phyloP scores from a whole-genome alignment of 495 filamentous ascomycete species.

The Xylaria telfairii region DNA sequence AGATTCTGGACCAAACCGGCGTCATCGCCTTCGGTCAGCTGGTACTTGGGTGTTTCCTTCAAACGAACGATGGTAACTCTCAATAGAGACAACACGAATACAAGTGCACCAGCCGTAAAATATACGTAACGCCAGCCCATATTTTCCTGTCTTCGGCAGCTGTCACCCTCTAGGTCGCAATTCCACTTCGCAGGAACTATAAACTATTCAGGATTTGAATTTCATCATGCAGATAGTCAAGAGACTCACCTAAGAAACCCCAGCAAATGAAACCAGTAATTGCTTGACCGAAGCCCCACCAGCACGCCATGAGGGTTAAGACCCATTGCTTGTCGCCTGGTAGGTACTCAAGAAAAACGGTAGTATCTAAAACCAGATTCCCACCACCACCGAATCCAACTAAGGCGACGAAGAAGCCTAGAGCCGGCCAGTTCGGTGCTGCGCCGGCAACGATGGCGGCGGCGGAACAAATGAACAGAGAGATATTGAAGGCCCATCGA shows the following conservation, averaged over 20 bases:
- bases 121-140: constrained; percentile 86
- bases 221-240: neutral
- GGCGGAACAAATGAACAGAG: constrained; percentile 68
- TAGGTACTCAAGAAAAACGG: constrained; percentile 81
- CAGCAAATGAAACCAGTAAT: constrained; percentile 77
- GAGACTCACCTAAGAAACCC: constrained; percentile 70
- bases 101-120: constrained; percentile 67
- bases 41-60: constrained; percentile 75
- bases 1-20: constrained; percentile 65
- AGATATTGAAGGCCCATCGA: constrained; percentile 76
- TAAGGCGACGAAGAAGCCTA: constrained; percentile 70
- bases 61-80: constrained; percentile 73
- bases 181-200: constrained; percentile 53
- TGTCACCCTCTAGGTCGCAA: constrained; percentile 59
- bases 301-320: constrained; percentile 73
- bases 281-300: constrained; percentile 79
- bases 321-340: constrained; percentile 79
- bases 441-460: constrained; percentile 73
- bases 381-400: constrained; percentile 78
- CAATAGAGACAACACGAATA: constrained; percentile 68
- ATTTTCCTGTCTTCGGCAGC: constrained; percentile 68
- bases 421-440: constrained; percentile 69
- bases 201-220: constrained; percentile 30
- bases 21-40: constrained; percentile 68
- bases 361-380: constrained; percentile 73